Conservation (phyloP, 2,329 filamentous ascomycete genomes). For the Aspergillus nomiae region DNA sequence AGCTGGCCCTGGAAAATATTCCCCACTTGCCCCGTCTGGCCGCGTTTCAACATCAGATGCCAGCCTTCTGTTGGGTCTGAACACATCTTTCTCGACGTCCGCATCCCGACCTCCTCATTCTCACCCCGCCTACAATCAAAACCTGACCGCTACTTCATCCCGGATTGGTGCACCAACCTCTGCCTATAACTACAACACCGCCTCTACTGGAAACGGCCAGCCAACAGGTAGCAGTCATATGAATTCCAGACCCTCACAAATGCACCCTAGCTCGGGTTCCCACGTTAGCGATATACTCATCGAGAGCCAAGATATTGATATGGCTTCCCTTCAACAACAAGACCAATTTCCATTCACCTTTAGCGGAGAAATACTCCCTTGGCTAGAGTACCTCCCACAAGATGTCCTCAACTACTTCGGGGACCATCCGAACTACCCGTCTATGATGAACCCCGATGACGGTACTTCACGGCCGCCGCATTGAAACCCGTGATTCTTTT, state of each 20-base stretch:
- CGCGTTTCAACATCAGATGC: constrained; percentile 34
- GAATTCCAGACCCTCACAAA: constrained; percentile 16
- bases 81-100: constrained; percentile 45
- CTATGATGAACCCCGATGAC: constrained; percentile 35
- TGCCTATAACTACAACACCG: constrained; percentile 26
- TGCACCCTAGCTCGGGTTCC: constrained; percentile 22
- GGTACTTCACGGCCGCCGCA: constrained; percentile 23
- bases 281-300: constrained; percentile 61
- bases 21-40: constrained; percentile 45
- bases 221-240: constrained; percentile 20
- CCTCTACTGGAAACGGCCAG: constrained; percentile 20
- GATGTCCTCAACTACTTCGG: constrained; percentile 63
- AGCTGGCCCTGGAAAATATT: constrained; percentile 26
- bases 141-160: constrained; percentile 18
- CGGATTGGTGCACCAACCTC: constrained; percentile 23
- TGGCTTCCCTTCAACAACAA: constrained; percentile 59
- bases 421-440: constrained; percentile 36
- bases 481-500: constrained; percentile 15
- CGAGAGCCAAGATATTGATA: constrained; percentile 75
- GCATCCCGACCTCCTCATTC: constrained; percentile 19
- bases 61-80: constrained; percentile 52
- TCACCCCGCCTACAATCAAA: constrained; percentile 27
- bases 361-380: constrained; percentile 67
- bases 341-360: constrained; percentile 42
- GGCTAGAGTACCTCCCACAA: constrained; percentile 72